phyloP scores from a whole-genome alignment of 139 green algal genomes.

The Chlamydomonas applanata region DNA sequence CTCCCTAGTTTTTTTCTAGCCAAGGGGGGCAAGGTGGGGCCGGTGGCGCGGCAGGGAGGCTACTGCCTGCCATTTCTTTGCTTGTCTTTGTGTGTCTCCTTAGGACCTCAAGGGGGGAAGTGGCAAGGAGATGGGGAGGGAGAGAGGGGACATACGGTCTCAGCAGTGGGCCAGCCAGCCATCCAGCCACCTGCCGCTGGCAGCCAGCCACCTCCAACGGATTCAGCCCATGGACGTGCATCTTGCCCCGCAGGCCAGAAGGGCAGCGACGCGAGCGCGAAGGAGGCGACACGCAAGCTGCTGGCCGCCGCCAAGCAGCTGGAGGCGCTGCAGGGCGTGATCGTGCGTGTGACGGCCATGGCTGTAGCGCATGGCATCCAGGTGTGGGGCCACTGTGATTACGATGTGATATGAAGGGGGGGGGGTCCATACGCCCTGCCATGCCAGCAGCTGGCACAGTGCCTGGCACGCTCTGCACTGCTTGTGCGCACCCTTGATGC shows the following conservation, averaged over 20 bases:
- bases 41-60: too few relatives aligned
- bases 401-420: too few relatives aligned
- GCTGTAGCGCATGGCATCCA: slow-evolving; percentile 19
- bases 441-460: too few relatives aligned
- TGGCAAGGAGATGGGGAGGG: not conserved
- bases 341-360: slow-evolving; percentile 28
- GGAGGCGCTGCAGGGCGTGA: slow-evolving; percentile 42
- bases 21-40: too few relatives aligned
- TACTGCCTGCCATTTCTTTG: too few relatives aligned
- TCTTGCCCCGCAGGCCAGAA: slow-evolving; percentile 70
- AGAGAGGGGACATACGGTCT: not conserved
- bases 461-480: too few relatives aligned
- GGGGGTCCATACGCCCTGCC: too few relatives aligned
- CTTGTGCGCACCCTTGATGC: too few relatives aligned
- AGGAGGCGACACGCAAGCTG: slow-evolving; percentile 64
- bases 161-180: not conserved
- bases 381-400: slow-evolving; percentile 15
- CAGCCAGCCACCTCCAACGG: not conserved
- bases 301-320: slow-evolving; percentile 47
- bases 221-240: not conserved
- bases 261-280: slow-evolving; percentile 65
- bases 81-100: too few relatives aligned
- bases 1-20: too few relatives aligned
- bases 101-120: too few relatives aligned
- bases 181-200: not conserved